These are phyloP conservation scores for Phytophthora hybrid DNA, from an alignment of 352 stramenopile genomes.

Conservation along the genomic window DNA sequence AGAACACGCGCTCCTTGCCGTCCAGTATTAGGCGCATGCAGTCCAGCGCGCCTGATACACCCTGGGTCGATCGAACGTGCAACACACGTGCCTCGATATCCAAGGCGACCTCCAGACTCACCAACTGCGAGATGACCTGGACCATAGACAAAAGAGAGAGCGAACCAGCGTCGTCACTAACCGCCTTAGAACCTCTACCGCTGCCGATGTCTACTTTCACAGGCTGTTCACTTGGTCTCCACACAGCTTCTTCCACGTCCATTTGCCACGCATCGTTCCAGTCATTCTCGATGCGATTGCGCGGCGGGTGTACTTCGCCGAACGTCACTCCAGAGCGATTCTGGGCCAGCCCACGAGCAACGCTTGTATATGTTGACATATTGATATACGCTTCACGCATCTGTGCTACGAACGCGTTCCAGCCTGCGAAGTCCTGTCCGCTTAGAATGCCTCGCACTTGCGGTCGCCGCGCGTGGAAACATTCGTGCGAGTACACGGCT, in stretches of 20 bases:
- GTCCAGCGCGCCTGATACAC: conserved; percentile 28
- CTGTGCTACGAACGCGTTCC: conserved; percentile 55
- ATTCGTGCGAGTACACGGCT: conserved; percentile 53
- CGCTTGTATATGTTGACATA: neutral
- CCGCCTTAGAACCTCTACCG: neutral
- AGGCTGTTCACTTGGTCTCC: conserved; percentile 30
- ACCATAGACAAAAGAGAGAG: conserved; percentile 50
- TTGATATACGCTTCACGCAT: conserved; percentile 56
- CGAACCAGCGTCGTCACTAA: neutral
- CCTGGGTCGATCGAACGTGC: conserved; percentile 35
- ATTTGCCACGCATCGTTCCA: conserved; percentile 60
- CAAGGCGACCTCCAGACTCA: conserved; percentile 44
- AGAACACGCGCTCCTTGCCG: conserved; percentile 59
- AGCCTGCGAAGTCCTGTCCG: conserved; percentile 48
- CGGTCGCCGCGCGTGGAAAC: conserved; percentile 44
- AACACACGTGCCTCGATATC: conserved; percentile 42
- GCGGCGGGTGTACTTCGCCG: neutral
- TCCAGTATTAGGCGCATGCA: conserved; percentile 56
- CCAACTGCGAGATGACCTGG: conserved; percentile 50
- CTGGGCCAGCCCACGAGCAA: neutral
- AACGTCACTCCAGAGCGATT: neutral
- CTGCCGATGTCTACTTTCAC: neutral
- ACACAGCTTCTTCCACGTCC: conserved; percentile 53
- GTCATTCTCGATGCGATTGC: conserved; percentile 36
- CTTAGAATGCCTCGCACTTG: conserved; percentile 50